Evolutionary conservation across 2,329 filamentous ascomycete species (phyloP), one percentile per base, ranked within the genome.

Genomic region (Hypoxylon sp.): DNA sequence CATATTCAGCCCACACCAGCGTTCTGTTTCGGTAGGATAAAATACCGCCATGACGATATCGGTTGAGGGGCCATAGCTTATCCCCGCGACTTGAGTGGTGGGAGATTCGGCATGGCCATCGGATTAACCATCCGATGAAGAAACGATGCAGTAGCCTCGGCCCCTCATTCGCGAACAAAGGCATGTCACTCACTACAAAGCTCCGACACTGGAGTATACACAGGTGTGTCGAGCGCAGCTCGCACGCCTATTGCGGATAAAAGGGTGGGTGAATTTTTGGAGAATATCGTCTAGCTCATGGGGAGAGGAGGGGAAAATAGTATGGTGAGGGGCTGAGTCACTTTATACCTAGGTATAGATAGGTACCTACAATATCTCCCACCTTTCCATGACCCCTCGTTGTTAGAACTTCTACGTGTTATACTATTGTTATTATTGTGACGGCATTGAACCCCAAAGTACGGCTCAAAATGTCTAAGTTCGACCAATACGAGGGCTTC

Each of bases 401-500:
- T 15, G n/a, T 17, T 42, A 31, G 29, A 35, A 58, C 53, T 52
- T 15, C 15, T 54, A 60, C 44, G 6, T 48, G 46, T 44, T 24
- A 13, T 37, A 56, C 13, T 6, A 47, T 52, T 44, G 47, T 50
- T 50, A 37, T 47, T n/a, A 35, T 52, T 50, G 31, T 44, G 42
- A 52, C 44, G 19, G n/a, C 32, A 24, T 50, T 15, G 4, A 39
- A 47, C 31, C 31, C 15, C 15, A 11, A 4, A 39, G 13, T 15
- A 11, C 2, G 57, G 59, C 56, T 21, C 27, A 72, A 70, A 66
- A 87, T 87, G 85, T 80, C 85, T 50, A 85, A 87, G 74, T 86
- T 86, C 73, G 87, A 89, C 42, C 84, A 87, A 72, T 89, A 89
- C 79, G 84, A 82, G 63, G 87, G 88, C 70, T 90, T 89, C 81